Base-by-base conservation (phyloP, 768 basidiomycete genomes). In the Gloeostereum incarnatum region DNA sequence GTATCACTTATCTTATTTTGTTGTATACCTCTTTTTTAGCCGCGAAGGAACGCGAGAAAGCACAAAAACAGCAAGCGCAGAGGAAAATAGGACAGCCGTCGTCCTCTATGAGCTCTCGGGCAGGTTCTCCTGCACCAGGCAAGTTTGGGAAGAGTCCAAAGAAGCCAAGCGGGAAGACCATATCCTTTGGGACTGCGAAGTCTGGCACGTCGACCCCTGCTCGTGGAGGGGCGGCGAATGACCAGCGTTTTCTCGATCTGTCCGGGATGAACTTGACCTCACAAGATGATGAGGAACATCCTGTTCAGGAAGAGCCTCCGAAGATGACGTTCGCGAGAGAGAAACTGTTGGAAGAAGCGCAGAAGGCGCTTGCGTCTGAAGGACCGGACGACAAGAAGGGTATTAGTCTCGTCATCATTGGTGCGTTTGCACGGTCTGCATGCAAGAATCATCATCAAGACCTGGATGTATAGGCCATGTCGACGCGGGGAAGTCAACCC, bases 401-500 rank as follows among this genome's bases (percentile, higher is more conserved):
- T 9, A 62, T 97, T 35, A 93, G 83, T 55, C 62, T 99, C 48
- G 84, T 98, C 19, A 90, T 99, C 31, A 82, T 99, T 30, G 96
- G 94, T 94, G 54, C 47, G 65, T 49, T 16, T 31, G 31, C n/a
- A 6, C 20, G 13, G 6, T 32, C 31, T 27, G 8, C 10, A 2
- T 25, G 13, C 19, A 9, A 24, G n/a, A n/a, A 21, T 36, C 35
- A 3, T 11, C 19, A 13, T 22, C 18, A 20, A 20, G 3, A 18
- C 23, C 24, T 32, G 38, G 14, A 30, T 42, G 13, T 29, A 3
- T 48, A 97, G 94, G 96, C 26, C 96, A 99, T 52, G 96, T 99
- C 44, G 96, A 99, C 61, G 96, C 96, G 13, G 96, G 96, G 18
- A 99, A 99, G 59, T 96, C 92, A 4, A 99, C 96, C 1, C 62